phyloP scores from a whole-genome alignment of 768 basidiomycete species.

The Agrocybe chaxingu region DNA sequence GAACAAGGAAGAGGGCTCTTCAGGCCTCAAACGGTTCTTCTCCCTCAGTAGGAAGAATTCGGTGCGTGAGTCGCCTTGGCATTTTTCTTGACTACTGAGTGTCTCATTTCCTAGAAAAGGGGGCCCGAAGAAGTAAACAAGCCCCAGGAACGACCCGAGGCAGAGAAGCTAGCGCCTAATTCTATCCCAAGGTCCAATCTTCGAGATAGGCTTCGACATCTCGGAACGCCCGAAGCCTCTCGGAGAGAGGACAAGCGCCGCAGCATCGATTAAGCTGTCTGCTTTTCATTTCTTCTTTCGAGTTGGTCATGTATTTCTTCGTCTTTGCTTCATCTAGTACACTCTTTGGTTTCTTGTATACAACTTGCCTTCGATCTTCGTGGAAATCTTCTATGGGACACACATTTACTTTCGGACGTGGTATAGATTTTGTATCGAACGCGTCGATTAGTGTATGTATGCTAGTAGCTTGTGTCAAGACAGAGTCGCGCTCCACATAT shows the following conservation, averaged over 20 bases:
- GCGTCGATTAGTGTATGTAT: no score
- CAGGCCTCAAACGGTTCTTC: conserved; percentile 33
- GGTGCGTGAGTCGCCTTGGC: conserved; percentile 24
- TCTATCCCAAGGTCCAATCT: conserved; percentile 26
- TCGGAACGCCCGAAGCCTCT: conserved; percentile 35
- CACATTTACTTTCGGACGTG: no score
- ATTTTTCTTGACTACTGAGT: background rate
- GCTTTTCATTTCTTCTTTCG: no score
- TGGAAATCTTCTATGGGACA: no score
- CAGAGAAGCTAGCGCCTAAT: conserved; percentile 9
- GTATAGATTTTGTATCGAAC: no score
- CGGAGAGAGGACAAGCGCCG: conserved; percentile 33
- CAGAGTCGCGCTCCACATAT: no score
- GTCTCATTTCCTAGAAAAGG: conserved; percentile 9
- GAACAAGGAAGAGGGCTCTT: conserved; percentile 15
- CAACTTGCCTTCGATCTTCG: no score
- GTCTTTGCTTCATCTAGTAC: no score
- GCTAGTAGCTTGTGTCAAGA: no score
- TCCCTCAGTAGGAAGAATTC: conserved; percentile 34
- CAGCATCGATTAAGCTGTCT: conserved; percentile 26
- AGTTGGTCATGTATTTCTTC: no score
- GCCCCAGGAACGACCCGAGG: conserved; percentile 2
- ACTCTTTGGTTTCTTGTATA: no score
- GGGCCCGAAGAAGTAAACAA: conserved; percentile 11
- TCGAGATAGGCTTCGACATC: conserved; percentile 29